Conservation (phyloP, 1,284 basidiomycete species). For the Xerocomus amazonicus region DNA sequence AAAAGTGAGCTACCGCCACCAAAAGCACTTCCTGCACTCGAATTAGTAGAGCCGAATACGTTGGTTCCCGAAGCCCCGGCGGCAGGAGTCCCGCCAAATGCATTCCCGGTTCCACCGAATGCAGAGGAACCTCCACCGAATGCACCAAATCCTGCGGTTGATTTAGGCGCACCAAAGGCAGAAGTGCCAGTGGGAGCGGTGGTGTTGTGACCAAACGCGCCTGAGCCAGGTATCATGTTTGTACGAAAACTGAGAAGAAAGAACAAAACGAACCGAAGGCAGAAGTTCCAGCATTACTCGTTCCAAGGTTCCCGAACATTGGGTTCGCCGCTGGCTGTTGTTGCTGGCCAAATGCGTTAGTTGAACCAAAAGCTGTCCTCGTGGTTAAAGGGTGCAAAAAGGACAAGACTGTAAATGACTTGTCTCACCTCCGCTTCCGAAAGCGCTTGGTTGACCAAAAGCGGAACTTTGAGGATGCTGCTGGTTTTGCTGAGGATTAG, state of each 20-base stretch:
- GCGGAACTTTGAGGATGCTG: slow-evolving; percentile 39
- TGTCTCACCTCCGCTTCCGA: slow-evolving; percentile 43
- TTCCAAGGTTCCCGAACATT: slow-evolving; percentile 66
- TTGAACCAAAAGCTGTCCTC: slow-evolving; percentile 42
- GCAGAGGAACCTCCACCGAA: slow-evolving; percentile 50
- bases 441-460: slow-evolving; percentile 48
- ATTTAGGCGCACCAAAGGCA: slow-evolving; percentile 62
- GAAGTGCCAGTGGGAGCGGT: slow-evolving; percentile 39
- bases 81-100: slow-evolving; percentile 30
- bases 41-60: slow-evolving; percentile 44
- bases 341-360: slow-evolving; percentile 45
- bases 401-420: slow-evolving; percentile 34
- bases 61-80: slow-evolving; percentile 33
- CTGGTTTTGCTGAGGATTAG: slow-evolving; percentile 53
- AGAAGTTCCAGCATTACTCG: slow-evolving; percentile 38
- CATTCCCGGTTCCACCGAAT: slow-evolving; percentile 35
- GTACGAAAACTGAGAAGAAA: slow-evolving; percentile 6
- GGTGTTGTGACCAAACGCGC: slow-evolving; percentile 55
- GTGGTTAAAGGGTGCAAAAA: slow-evolving; percentile 32
- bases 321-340: slow-evolving; percentile 70
- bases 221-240: slow-evolving; percentile 34
- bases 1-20: slow-evolving; percentile 42
- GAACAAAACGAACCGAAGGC: slow-evolving; percentile 55
- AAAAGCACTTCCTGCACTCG: slow-evolving; percentile 39
- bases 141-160: slow-evolving; percentile 65